These are phyloP conservation scores for Haematococcus sp. DNA, from an alignment of 139 green algal species.

Conservation along the genomic window DNA sequence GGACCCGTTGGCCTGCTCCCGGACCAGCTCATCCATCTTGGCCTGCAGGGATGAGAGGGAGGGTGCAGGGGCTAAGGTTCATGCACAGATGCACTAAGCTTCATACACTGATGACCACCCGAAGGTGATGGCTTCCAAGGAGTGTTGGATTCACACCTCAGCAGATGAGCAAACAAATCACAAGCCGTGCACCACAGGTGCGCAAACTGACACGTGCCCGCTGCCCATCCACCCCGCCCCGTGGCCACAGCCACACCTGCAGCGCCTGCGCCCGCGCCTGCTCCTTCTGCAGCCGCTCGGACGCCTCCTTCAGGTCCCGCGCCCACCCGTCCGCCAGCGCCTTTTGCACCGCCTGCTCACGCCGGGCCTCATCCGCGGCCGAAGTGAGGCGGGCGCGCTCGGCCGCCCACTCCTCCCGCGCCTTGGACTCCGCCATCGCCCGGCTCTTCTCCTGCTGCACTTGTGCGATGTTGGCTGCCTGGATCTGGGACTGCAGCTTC, in stretches of 20 bases:
- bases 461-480: conserved; percentile 10
- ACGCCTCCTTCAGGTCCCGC: conserved; percentile 27
- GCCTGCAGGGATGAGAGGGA: not conserved
- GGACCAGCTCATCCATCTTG: not conserved
- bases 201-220: not conserved
- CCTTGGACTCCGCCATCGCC: conserved; percentile 6
- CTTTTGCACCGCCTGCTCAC: conserved; percentile 29
- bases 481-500: conserved; percentile 18
- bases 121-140: too few species aligned
- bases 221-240: not conserved
- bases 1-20: not conserved
- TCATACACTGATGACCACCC: too few species aligned
- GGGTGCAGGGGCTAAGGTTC: too few species aligned
- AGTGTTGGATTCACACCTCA: too few species aligned
- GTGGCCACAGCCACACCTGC: not conserved
- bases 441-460: conserved; percentile 15
- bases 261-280: not conserved
- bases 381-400: conserved; percentile 21
- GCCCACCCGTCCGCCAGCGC: conserved; percentile 35
- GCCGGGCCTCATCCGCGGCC: conserved; percentile 19
- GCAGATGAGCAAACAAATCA: too few species aligned
- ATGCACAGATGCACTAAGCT: too few species aligned
- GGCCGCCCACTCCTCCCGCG: conserved; percentile 21
- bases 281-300: not conserved
- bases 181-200: too few species aligned